Base-by-base conservation (phyloP, 2,329 filamentous ascomycete species). In the Lasiodiplodia sp. region DNA sequence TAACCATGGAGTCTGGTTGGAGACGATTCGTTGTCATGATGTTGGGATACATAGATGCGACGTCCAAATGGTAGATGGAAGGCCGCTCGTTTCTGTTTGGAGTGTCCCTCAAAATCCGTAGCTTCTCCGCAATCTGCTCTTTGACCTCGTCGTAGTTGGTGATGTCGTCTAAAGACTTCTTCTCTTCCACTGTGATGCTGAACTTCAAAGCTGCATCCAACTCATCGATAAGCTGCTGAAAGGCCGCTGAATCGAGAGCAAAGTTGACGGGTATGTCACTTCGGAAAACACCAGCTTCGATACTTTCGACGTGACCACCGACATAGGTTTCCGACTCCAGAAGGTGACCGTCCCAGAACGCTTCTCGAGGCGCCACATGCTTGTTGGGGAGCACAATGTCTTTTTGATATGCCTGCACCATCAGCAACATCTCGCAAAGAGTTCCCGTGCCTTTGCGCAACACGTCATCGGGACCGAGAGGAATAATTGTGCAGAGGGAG, bases 21-120 rank as follows among this genome's bases (percentile, higher is more conserved):
- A 99, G 82, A 79, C 96, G 92, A 79, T 99, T 99, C 1, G 96
- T 99, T 2, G 96, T 99, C 96, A 99, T 99, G 79, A 99, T 99
- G 80, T 99, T 99, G 11, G 96, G 96, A 78, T 99, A 99, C 96
- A 99, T 99, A 69, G 96, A 97, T 21, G 96, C 96, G 69, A 99
- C 96, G 77, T 99, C 96, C 82, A 99, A 85, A 85, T 99, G 96
- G 81, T 99, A 99, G 72, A 99, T 99, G 38, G 96, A 87, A 4
- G 96, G 96, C 53, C 90, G 85, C 79, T 99, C 96, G 73, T 85
- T 89, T 71, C 96, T 87, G 74, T 96, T 94, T 0, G 96, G 95
- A 0, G 91, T 96, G 64, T 90, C 86, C 78, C 92, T 96, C 65
- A 99, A 84, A 71, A 89, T 86, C 65, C 87, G 83, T 40, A 99